Evolutionary conservation across 2,329 filamentous ascomycete genomes (phyloP).

Genomic region (Monilinia vaccinii-corymbosi): DNA sequence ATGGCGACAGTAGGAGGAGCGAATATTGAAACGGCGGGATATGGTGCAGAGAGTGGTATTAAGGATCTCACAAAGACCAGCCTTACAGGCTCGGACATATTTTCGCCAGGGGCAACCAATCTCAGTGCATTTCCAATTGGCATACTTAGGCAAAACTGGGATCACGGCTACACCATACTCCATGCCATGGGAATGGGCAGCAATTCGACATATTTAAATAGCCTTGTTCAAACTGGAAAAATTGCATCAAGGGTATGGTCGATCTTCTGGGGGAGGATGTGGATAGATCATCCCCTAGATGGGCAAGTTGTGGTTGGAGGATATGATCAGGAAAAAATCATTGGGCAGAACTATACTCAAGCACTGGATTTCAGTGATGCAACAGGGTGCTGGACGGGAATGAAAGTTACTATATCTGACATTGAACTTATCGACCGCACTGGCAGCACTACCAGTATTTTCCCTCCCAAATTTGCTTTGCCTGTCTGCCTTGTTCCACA

Average conservation of each 20-base stretch:
- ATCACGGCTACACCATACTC: slow-evolving; percentile 1
- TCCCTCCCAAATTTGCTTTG: background rate
- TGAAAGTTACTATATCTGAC: slow-evolving; percentile 3
- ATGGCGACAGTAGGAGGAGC: background rate
- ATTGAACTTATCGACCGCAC: background rate
- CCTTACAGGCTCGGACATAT: background rate
- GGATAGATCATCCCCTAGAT: background rate
- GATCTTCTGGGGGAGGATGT: slow-evolving; percentile 5
- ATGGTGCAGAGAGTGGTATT: background rate
- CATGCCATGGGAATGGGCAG: background rate
- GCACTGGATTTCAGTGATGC: background rate
- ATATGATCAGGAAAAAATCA: slow-evolving; percentile 1
- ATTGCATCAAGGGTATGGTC: slow-evolving; percentile 1
- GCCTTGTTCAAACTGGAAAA: background rate
- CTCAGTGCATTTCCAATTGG: background rate
- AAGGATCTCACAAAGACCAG: background rate
- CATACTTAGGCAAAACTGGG: background rate
- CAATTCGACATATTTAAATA: background rate
- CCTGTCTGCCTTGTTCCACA: slow-evolving; percentile 2
- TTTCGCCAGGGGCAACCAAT: background rate
- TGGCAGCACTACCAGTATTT: background rate
- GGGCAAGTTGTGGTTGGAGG: background rate
- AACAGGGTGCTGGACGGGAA: slow-evolving; percentile 1
- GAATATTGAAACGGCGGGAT: background rate
- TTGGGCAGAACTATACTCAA: background rate